These are phyloP conservation scores for Protomyces gravidus DNA, from an alignment of 1,139 yeast genomes.

Conservation along the genomic window DNA sequence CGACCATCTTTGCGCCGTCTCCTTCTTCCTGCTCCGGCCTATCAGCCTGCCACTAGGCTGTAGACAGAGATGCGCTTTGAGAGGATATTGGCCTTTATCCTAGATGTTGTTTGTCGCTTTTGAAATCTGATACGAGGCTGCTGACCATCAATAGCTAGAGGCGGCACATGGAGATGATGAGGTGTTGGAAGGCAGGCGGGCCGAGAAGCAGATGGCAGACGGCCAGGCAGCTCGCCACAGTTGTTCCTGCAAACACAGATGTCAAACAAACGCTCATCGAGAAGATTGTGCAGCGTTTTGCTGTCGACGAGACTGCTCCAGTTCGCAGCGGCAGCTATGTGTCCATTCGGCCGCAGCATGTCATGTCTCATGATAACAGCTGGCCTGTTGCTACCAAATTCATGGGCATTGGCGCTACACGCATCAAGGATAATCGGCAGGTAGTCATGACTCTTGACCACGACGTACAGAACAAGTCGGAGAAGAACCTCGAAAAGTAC, in stretches of 20 bases:
- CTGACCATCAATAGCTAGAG: no score
- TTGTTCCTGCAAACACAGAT: neutral
- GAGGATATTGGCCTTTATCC: no score
- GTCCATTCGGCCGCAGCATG: slow-evolving; percentile 89
- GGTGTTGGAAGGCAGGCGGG: no score
- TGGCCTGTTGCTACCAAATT: slow-evolving; percentile 99
- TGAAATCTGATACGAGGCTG: no score
- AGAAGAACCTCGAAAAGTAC: slow-evolving; percentile 82
- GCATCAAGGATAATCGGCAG: slow-evolving; percentile 77
- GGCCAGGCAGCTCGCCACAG: neutral
- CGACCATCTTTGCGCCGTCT: no score
- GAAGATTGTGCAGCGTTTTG: slow-evolving; percentile 88
- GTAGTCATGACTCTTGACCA: slow-evolving; percentile 95
- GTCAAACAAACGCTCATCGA: slow-evolving; percentile 56
- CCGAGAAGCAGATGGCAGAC: no score
- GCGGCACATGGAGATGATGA: no score
- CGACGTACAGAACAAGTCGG: slow-evolving; percentile 90
- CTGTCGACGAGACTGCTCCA: slow-evolving; percentile 66
- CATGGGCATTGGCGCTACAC: slow-evolving; percentile 86
- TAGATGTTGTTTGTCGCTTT: no score
- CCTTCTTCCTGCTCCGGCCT: no score
- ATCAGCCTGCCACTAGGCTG: no score
- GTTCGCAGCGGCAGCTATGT: slow-evolving; percentile 93
- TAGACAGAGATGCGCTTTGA: no score
- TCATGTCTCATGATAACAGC: slow-evolving; percentile 98